A percentile compares a stretch with the other conserved stretches of the same genome.
Conservation (phyloP, 352 stramenopile genomes). For the Pythium pyrilobum region DNA sequence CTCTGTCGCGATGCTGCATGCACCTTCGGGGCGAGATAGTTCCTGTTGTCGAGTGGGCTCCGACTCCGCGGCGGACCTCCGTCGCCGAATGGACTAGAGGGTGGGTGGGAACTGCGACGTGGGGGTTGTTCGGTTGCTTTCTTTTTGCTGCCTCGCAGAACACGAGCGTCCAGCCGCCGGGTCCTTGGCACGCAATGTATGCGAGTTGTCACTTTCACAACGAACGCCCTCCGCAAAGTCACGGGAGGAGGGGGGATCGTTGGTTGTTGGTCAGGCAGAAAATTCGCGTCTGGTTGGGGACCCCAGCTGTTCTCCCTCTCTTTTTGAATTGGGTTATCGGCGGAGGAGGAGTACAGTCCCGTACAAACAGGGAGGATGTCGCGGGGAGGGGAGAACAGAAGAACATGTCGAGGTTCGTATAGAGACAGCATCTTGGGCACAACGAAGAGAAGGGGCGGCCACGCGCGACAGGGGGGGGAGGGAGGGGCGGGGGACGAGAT, state of each 20-base stretch:
- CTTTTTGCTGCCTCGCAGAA: not conserved
- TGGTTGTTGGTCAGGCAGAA: slow-evolving; percentile 25
- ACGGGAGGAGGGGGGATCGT: slow-evolving; percentile 3
- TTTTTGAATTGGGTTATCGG: not conserved
- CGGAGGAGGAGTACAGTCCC: not conserved
- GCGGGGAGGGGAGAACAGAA: slow-evolving; percentile 2
- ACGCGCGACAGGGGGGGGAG: slow-evolving; percentile 14
- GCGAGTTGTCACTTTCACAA: slow-evolving; percentile 22
- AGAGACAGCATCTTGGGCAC: not conserved
- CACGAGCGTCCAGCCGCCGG: not conserved
- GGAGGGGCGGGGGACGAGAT: slow-evolving; percentile 2
- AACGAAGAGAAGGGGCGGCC: not conserved
- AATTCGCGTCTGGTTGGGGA: slow-evolving; percentile 19
- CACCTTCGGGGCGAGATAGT: not conserved
- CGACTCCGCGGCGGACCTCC: not conserved
- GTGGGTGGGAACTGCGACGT: too few species aligned
- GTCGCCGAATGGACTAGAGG: too few species aligned
- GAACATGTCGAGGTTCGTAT: slow-evolving; percentile 9
- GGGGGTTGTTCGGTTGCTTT: not conserved
- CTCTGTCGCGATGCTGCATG: not conserved
- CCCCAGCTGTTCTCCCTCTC: slow-evolving; percentile 3
- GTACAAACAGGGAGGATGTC: slow-evolving; percentile 2
- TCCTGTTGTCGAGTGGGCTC: not conserved
- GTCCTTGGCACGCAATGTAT: slow-evolving; percentile 4
- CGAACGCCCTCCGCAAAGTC: slow-evolving; percentile 8